Base-by-base conservation (phyloP, 2,329 filamentous ascomycete species). In the Basipetospora sp. region DNA sequence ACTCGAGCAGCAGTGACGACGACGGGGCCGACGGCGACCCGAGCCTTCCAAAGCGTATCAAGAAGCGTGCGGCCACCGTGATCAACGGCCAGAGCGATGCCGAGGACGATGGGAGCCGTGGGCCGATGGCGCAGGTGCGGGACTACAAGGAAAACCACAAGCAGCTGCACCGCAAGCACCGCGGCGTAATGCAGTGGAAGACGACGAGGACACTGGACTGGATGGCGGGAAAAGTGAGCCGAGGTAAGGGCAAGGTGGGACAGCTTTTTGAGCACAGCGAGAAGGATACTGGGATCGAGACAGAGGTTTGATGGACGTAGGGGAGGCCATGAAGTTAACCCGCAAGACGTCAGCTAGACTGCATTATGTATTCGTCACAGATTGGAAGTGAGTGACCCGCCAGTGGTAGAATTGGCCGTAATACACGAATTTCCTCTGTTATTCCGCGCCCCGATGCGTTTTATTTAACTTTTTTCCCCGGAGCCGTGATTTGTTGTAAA, bases 111-210 rank as follows among this genome's bases (percentile, higher is more conserved):
- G 35, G 35, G 13, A 28, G 35, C 15, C 35, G 35, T 10, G 35
- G 18, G 9, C 16, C 16, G n/a, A 14, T 16, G 4, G 35, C 27
- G 11, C 35, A 37, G 35, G n/a, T 37, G 6, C 35, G 11, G 22
- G 35, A 37, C 27, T 37, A 31, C 53, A 76, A 74, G 48, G 65
- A 66, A 40, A 69, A 75, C 44, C 84, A 78, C 52, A 74, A 80
- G 44, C 76, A 81, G 32, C 67, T 94, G 53, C 80, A 87, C 54
- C 73, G 87, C 1, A 85, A 87, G 59, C 86, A 94, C 48, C 70
- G 87, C 9, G 88, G 88, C 0, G 50, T 94, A 52, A 93, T 94
- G 84, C 88, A 96, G 56, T 96, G 87, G 86, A 82, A 77, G 51
- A 87, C 88, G 0, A 81, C 87, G 53, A 69, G 88, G 29, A 94